A percentile compares a stretch with the other conserved stretches of the same genome.
Conservation (phyloP, 768 basidiomycete genomes). For the Phaeotremella skinneri region DNA sequence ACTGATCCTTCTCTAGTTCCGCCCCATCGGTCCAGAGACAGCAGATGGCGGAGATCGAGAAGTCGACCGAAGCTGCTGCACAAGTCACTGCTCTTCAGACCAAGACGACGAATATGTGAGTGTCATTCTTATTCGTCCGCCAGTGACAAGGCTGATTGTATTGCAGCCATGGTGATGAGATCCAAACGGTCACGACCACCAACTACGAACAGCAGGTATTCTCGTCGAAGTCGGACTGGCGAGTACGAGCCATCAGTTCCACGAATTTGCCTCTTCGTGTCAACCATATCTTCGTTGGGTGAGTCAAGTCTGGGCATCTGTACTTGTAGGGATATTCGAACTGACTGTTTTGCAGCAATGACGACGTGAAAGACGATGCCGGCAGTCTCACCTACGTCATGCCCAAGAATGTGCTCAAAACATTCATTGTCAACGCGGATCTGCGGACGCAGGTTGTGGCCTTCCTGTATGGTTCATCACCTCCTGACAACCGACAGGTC, state of each 20-base stretch:
- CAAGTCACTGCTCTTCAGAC: slow-evolving; percentile 97
- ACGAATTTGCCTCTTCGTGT: slow-evolving; percentile 93
- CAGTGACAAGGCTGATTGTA: background rate
- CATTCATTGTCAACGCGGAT: slow-evolving; percentile 90
- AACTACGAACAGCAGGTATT: slow-evolving; percentile 99
- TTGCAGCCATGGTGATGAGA: slow-evolving; percentile 76
- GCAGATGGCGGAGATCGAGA: slow-evolving; percentile 99
- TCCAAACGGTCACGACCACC: slow-evolving; percentile 93
- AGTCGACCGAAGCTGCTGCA: slow-evolving; percentile 86
- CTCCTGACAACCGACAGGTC: slow-evolving; percentile 94
- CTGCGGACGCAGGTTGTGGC: slow-evolving; percentile 94
- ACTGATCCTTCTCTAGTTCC: slow-evolving; percentile 22
- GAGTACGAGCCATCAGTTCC: slow-evolving; percentile 94
- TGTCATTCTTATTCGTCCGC: background rate
- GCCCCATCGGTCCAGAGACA: slow-evolving; percentile 70
- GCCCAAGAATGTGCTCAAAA: slow-evolving; percentile 92
- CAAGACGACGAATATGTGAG: slow-evolving; percentile 83
- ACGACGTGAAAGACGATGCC: slow-evolving; percentile 98
- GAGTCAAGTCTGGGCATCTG: background rate
- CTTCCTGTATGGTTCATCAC: slow-evolving; percentile 87
- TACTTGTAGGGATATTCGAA: background rate
- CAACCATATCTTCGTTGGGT: slow-evolving; percentile 95
- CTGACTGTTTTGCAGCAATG: slow-evolving; percentile 57
- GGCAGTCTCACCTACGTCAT: slow-evolving; percentile 91
- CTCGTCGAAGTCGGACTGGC: slow-evolving; percentile 99